A percentile compares a stretch with the other conserved stretches of the same genome.
These are phyloP conservation scores for Colletotrichum musicola DNA, from an alignment of 2,329 filamentous ascomycete genomes.

Conservation along the genomic window DNA sequence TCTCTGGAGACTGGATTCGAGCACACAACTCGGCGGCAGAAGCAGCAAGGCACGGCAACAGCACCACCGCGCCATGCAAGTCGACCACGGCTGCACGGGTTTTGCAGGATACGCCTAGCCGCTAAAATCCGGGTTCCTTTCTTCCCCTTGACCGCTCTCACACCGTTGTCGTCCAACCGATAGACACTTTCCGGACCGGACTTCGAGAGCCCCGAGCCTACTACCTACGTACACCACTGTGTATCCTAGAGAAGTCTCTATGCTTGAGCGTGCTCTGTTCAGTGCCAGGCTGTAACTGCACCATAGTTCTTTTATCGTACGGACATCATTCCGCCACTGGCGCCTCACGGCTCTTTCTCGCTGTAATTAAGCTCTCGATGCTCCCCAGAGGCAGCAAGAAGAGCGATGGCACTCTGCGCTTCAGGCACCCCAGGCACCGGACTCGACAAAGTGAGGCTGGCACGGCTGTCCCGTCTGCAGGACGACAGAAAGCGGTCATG, in stretches of 20 bases:
- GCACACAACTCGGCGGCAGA: slow-evolving; percentile 6
- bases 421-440: slow-evolving; percentile 30
- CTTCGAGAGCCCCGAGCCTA: too few species aligned
- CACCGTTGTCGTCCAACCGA: slow-evolving; percentile 1
- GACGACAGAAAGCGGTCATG: slow-evolving; percentile 44
- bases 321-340: slow-evolving; percentile 11
- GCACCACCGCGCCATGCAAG: slow-evolving; percentile 9
- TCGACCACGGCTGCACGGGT: slow-evolving; percentile 8
- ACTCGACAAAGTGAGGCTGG: slow-evolving; percentile 38
- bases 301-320: background rate
- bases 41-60: slow-evolving; percentile 6
- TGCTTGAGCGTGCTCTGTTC: background rate
- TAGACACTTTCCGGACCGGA: background rate
- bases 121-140: slow-evolving; percentile 13
- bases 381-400: slow-evolving; percentile 24
- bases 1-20: slow-evolving; percentile 1
- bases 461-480: slow-evolving; percentile 39
- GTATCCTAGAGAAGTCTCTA: background rate
- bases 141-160: background rate
- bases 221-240: too few species aligned
- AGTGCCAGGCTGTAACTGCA: slow-evolving; percentile 1
- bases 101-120: slow-evolving; percentile 24
- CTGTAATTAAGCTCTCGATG: slow-evolving; percentile 44
- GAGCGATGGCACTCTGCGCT: slow-evolving; percentile 26
- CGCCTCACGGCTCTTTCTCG: slow-evolving; percentile 50